phyloP scores from a whole-genome alignment of 1,284 basidiomycete species.

The Cryptococcus hybrid region DNA sequence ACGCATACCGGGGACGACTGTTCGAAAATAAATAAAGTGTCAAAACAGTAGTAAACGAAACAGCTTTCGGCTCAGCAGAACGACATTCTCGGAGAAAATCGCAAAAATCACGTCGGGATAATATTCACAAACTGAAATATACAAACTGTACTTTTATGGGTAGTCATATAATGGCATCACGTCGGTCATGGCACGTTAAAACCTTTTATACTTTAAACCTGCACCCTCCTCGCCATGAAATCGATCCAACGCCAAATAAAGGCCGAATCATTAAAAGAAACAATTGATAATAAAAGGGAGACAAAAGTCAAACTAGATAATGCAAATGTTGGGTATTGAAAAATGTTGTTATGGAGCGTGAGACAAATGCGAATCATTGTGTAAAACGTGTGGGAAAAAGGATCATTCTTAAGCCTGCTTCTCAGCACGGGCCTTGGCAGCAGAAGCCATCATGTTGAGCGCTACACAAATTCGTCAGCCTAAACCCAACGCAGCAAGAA shows the following conservation, averaged over 20 bases:
- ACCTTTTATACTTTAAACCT: too few relatives aligned
- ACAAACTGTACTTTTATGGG: too few relatives aligned
- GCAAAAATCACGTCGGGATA: constrained; percentile 8
- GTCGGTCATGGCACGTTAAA: too few relatives aligned
- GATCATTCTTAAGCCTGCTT: constrained; percentile 2
- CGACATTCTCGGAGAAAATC: constrained; percentile 19
- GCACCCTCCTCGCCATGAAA: too few relatives aligned
- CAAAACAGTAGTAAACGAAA: background rate
- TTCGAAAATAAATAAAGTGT: background rate
- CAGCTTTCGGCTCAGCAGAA: background rate
- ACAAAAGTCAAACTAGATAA: background rate
- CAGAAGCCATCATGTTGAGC: constrained; percentile 46
- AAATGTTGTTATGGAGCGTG: background rate
- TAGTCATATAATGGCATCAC: too few relatives aligned
- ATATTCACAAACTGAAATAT: background rate
- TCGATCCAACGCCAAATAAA: background rate
- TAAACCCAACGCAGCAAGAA: background rate
- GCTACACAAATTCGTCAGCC: constrained; percentile 14
- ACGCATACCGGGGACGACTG: constrained; percentile 58
- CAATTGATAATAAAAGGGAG: background rate
- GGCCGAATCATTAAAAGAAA: background rate
- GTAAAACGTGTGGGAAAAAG: background rate
- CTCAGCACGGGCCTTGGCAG: constrained; percentile 27
- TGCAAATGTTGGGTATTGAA: background rate
- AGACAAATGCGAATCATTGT: background rate